Base-by-base conservation (phyloP, 495 filamentous ascomycete species). In the Penicillium psychrofluorescens region DNA sequence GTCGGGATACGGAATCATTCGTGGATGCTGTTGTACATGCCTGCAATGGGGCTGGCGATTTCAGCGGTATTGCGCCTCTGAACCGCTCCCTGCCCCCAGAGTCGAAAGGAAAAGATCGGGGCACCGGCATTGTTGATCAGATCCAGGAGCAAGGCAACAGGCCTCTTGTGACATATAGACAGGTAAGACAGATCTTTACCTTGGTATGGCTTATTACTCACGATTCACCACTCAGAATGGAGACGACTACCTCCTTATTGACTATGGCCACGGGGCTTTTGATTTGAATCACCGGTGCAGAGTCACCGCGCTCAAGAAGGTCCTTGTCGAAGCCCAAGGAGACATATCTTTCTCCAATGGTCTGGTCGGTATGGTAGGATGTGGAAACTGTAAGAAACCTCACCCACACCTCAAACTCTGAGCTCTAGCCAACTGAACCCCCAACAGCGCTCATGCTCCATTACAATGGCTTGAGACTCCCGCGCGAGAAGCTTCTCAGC, bases 181-280 rank as follows among this genome's bases (percentile, higher is more conserved):
- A 77, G 58, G 68, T 67, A 50, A 36, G 43, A 38, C 27, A 11
- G 16, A 16, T 16, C 16, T 16, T 16, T 4, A 16, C 16, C 4
- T 16, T 27, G 16, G 11, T 36, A 11, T 31, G 15, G 1, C 6
- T 8, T 22, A 9, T 11, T 13, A 32, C 11, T 9, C 10, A 22
- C 13, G 12, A 15, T 33, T 27, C 31, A 35, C 29, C 32, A 32
- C 9, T 28, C 43, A 73, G 64, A 75, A 71, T n/a, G 77, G 71
- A 11, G 77, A 81, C 48, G 70, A 72, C 36, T 71, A 68, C 46
- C 42, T 81, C 4, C 49, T 81, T 12, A 61, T 81, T 10, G 77
- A 80, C 40, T 77, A 77, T 38, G 77, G 77, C 22, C 45, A 65
- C 12, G 71, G 70, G 7, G 46, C 43, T 6, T 75, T 75, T 46